phyloP scores from a whole-genome alignment of 2,329 filamentous ascomycete species.

The Colletotrichum limetticola region DNA sequence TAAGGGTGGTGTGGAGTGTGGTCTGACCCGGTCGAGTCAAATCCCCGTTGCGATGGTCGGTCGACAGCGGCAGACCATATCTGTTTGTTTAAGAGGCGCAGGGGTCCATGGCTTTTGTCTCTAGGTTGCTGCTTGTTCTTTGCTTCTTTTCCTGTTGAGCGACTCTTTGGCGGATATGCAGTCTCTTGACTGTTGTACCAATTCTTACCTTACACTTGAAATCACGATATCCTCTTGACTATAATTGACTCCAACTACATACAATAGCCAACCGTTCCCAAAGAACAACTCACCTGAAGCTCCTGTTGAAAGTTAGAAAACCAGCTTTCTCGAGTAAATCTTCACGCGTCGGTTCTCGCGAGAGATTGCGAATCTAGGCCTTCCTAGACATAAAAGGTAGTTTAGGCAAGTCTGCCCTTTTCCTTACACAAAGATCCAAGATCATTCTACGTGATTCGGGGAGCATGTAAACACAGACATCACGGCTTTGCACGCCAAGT shows the following conservation, averaged over 20 bases:
- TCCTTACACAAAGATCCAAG: neutral
- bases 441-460: neutral
- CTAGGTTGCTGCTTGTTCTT: neutral
- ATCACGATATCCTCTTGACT: neutral
- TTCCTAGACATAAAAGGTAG: neutral
- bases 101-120: neutral
- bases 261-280: neutral
- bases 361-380: neutral
- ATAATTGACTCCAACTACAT: neutral
- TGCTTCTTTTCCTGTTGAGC: neutral
- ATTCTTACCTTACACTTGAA: neutral
- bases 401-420: neutral
- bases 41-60: neutral
- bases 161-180: neutral
- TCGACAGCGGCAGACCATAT: neutral
- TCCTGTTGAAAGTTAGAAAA: neutral
- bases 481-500: neutral
- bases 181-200: neutral
- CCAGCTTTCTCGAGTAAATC: neutral
- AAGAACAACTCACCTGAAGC: neutral
- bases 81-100: neutral
- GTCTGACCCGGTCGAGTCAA: neutral
- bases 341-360: neutral
- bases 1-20: conserved; percentile 2
- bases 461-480: neutral